phyloP scores from a whole-genome alignment of 2,329 filamentous ascomycete genomes.

The Monosporascus sp. region DNA sequence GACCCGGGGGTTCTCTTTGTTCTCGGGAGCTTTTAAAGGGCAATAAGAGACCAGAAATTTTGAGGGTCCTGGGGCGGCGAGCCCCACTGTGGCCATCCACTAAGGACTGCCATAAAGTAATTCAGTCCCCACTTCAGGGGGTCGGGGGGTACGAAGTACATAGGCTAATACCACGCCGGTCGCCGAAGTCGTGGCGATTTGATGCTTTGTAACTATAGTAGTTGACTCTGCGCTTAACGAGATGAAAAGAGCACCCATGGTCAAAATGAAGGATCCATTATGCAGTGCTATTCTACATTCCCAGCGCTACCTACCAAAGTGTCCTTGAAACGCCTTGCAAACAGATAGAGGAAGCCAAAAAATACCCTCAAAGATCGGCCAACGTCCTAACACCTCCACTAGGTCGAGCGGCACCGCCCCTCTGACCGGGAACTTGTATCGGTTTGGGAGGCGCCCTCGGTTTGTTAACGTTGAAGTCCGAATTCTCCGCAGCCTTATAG shows the following conservation, averaged over 20 bases:
- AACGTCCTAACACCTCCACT: constrained; percentile 39
- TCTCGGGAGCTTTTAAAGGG: neutral
- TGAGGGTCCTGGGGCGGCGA: neutral
- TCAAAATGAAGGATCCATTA: neutral
- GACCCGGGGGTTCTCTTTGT: neutral
- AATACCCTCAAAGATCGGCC: constrained; percentile 40
- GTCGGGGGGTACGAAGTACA: neutral
- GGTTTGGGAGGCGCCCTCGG: constrained; percentile 23
- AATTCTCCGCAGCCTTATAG: constrained; percentile 56
- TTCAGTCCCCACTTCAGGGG: neutral
- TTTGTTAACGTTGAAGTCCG: constrained; percentile 52
- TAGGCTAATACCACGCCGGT: neutral
- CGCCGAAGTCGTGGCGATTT: no score
- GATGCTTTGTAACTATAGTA: no score
- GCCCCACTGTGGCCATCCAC: neutral
- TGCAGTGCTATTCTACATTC: neutral
- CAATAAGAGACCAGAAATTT: neutral
- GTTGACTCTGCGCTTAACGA: no score
- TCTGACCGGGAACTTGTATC: constrained; percentile 18
- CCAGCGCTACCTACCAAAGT: neutral
- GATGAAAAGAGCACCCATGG: no score
- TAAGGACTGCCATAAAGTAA: neutral
- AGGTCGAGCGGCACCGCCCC: constrained; percentile 17
- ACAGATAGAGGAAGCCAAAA: neutral
- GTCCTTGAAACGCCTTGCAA: neutral